Percentiles rank a stretch among this genome's conserved stretches.
phyloP scores from a whole-genome alignment of 2,329 filamentous ascomycete genomes.

The Arthrinium phaeospermum region DNA sequence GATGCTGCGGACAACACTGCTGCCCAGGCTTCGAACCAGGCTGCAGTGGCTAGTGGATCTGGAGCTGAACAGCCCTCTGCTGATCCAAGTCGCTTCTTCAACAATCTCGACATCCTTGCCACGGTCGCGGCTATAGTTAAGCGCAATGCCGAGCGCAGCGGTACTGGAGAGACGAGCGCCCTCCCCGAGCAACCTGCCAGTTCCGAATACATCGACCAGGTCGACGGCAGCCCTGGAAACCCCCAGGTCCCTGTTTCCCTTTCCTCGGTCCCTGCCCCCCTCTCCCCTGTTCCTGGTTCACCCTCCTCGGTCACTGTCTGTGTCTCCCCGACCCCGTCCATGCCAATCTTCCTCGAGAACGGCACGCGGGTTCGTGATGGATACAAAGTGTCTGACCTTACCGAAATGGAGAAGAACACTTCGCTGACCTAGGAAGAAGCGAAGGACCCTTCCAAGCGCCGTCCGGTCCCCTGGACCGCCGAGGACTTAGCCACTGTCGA shows the following conservation, averaged over 20 bases:
- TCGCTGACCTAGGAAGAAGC: background rate
- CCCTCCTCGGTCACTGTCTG: too few relatives aligned
- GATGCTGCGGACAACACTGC: too few relatives aligned
- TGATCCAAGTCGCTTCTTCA: background rate
- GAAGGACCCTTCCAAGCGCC: background rate
- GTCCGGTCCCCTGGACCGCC: background rate
- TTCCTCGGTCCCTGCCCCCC: too few relatives aligned
- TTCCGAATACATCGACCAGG: background rate
- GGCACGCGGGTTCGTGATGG: background rate
- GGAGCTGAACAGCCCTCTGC: background rate
- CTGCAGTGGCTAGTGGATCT: background rate
- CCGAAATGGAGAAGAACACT: background rate
- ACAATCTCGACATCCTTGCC: background rate
- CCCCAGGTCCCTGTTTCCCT: too few relatives aligned
- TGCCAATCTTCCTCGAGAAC: background rate
- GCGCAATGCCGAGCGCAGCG: too few relatives aligned
- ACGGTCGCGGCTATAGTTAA: background rate
- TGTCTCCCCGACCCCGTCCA: too few relatives aligned
- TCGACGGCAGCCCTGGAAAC: too few relatives aligned
- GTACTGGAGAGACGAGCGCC: background rate
- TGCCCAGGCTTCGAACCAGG: background rate
- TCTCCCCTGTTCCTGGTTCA: too few relatives aligned
- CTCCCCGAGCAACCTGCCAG: background rate
- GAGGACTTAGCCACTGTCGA: background rate
- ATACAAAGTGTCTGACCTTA: background rate